These are phyloP conservation scores for Apodospora peruviana DNA, from an alignment of 495 filamentous ascomycete genomes.

Conservation along the genomic window DNA sequence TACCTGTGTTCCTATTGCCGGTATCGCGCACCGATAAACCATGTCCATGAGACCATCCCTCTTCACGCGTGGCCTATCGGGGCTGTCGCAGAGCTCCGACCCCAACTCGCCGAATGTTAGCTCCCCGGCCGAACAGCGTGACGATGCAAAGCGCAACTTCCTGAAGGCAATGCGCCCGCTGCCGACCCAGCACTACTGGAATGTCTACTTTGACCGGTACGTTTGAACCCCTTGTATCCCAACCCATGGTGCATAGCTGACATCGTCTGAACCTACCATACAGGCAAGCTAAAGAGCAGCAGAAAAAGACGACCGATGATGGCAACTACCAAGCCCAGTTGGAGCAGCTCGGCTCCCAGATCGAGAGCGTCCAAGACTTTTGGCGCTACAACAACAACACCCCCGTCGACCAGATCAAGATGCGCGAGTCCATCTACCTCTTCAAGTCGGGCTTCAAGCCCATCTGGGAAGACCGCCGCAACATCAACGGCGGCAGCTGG, in stretches of 20 bases:
- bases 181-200: conserved; percentile 57
- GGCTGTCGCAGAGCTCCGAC: conserved; percentile 44
- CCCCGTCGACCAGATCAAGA: conserved; percentile 65
- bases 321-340: conserved; percentile 56
- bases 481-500: conserved; percentile 76
- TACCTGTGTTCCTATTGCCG: no score
- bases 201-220: conserved; percentile 53
- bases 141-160: conserved; percentile 55
- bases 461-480: conserved; percentile 86
- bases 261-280: not conserved
- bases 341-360: conserved; percentile 60
- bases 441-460: conserved; percentile 84
- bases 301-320: conserved; percentile 14
- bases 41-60: conserved; percentile 48
- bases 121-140: conserved; percentile 51
- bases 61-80: conserved; percentile 50
- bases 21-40: no score
- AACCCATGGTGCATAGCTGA: conserved; percentile 3
- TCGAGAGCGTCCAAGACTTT: conserved; percentile 74
- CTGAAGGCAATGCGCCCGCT: conserved; percentile 54
- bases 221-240: conserved; percentile 4
- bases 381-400: conserved; percentile 90
- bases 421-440: conserved; percentile 78
- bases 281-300: conserved; percentile 17
- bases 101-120: conserved; percentile 44